Conservation (phyloP, 345 rosid genomes). For the Moricandia arvensis region DNA sequence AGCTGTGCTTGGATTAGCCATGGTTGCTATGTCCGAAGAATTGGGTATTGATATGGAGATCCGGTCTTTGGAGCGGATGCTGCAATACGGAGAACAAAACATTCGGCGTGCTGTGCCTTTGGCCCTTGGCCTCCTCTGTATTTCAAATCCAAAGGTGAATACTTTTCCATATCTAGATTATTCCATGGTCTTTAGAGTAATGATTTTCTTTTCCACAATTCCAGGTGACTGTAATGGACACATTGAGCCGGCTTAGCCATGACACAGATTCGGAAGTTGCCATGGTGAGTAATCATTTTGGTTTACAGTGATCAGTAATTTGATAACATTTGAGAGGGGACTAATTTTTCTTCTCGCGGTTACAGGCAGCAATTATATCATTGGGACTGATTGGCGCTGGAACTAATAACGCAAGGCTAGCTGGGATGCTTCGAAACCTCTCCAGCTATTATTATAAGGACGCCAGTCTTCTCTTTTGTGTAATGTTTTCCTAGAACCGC, state of each 20-base stretch:
- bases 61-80: slow-evolving; percentile 87
- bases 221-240: slow-evolving; percentile 96
- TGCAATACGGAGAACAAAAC: slow-evolving; percentile 94
- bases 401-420: slow-evolving; percentile 94
- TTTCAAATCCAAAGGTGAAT: slow-evolving; percentile 92
- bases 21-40: slow-evolving; percentile 99
- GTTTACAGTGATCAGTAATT: not conserved
- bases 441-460: slow-evolving; percentile 96
- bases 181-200: slow-evolving; percentile 5
- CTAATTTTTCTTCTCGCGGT: slow-evolving; percentile 19
- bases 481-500: slow-evolving; percentile 41
- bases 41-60: slow-evolving; percentile 95
- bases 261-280: slow-evolving; percentile 98
- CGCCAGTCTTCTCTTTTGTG: slow-evolving; percentile 85
- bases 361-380: slow-evolving; percentile 89
- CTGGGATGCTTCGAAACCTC: slow-evolving; percentile 96
- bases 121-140: slow-evolving; percentile 95
- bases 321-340: not conserved
- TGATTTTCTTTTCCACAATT: not conserved
- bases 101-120: slow-evolving; percentile 92
- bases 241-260: slow-evolving; percentile 96
- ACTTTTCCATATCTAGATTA: slow-evolving; percentile 4
- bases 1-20: slow-evolving; percentile 95
- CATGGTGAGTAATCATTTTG: slow-evolving; percentile 55
- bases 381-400: slow-evolving; percentile 96